Evolutionary conservation across 2,329 filamentous ascomycete genomes (phyloP).

Genomic region (Mycogone perniciosa): DNA sequence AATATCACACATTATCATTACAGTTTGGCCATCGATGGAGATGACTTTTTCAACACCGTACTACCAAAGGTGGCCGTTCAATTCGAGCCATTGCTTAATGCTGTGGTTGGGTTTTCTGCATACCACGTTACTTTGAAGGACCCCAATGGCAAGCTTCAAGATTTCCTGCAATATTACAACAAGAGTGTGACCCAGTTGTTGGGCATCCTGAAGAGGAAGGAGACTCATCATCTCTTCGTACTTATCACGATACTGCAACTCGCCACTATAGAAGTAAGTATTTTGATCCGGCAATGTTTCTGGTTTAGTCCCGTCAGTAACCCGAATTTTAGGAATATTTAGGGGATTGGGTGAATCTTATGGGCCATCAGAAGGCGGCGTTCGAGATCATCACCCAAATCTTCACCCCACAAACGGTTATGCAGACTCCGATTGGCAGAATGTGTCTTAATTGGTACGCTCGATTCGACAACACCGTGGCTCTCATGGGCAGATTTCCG

Average conservation of each 20-base stretch:
- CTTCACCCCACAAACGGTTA: slow-evolving; percentile 69
- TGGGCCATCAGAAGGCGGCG: slow-evolving; percentile 88
- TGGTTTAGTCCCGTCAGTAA: neutral
- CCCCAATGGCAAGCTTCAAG: slow-evolving; percentile 65
- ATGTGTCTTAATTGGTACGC: slow-evolving; percentile 84
- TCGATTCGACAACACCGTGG: slow-evolving; percentile 79
- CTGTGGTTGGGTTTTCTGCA: slow-evolving; percentile 79
- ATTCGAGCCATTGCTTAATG: slow-evolving; percentile 75
- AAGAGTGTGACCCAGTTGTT: slow-evolving; percentile 74
- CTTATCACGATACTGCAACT: slow-evolving; percentile 85
- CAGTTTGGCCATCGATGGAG: slow-evolving; percentile 62
- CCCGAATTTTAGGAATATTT: slow-evolving; percentile 67
- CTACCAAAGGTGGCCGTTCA: slow-evolving; percentile 67
- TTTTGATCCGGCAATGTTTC: slow-evolving; percentile 1
- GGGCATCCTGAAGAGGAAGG: slow-evolving; percentile 61
- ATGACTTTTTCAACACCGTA: slow-evolving; percentile 66
- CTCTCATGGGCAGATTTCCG: slow-evolving; percentile 73
- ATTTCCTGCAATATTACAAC: slow-evolving; percentile 87
- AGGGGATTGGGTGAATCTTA: slow-evolving; percentile 90
- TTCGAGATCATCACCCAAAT: slow-evolving; percentile 71
- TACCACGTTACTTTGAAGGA: slow-evolving; percentile 74
- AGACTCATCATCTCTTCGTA: slow-evolving; percentile 65
- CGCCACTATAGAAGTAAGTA: slow-evolving; percentile 79
- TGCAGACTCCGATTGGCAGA: slow-evolving; percentile 62
- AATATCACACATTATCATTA: slow-evolving; percentile 81